These are phyloP conservation scores for Neofusicoccum parvum DNA, from an alignment of 2,329 filamentous ascomycete genomes.

Conservation along the genomic window DNA sequence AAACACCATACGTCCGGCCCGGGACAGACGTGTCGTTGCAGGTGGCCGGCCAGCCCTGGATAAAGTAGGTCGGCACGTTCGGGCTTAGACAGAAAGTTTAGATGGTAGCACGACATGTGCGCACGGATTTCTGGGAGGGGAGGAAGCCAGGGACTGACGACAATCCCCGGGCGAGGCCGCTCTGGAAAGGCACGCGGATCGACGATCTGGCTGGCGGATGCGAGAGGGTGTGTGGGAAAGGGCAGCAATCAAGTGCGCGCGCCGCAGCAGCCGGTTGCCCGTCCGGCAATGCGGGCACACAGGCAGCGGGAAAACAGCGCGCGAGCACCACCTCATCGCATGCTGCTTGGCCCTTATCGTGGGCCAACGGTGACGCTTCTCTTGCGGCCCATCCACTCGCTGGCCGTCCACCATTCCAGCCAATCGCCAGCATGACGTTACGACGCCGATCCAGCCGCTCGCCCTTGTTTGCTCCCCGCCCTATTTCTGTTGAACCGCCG, in stretches of 20 bases:
- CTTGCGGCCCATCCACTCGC: neutral
- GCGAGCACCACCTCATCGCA: neutral
- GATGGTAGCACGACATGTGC: slow-evolving; percentile 3
- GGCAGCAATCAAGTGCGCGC: neutral
- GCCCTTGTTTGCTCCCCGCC: neutral
- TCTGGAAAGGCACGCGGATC: neutral
- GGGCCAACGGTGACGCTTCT: neutral
- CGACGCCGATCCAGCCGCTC: neutral
- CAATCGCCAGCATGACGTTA: neutral
- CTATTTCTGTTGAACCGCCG: neutral
- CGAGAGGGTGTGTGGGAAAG: neutral
- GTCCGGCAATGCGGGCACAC: neutral
- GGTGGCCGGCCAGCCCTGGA: no score
- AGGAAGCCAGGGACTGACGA: slow-evolving; percentile 2
- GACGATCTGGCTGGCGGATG: neutral
- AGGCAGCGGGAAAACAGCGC: neutral
- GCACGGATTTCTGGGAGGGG: neutral
- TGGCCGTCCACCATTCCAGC: neutral
- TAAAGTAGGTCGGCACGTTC: no score
- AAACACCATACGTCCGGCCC: no score
- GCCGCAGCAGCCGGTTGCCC: neutral
- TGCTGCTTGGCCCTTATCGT: neutral
- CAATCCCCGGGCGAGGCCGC: neutral
- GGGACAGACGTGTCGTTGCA: no score
- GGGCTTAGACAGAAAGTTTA: neutral